A percentile compares a stretch with the other conserved stretches of the same genome.
Conservation (phyloP, 495 filamentous ascomycete species). For the Hyaloscypha bicolor region DNA sequence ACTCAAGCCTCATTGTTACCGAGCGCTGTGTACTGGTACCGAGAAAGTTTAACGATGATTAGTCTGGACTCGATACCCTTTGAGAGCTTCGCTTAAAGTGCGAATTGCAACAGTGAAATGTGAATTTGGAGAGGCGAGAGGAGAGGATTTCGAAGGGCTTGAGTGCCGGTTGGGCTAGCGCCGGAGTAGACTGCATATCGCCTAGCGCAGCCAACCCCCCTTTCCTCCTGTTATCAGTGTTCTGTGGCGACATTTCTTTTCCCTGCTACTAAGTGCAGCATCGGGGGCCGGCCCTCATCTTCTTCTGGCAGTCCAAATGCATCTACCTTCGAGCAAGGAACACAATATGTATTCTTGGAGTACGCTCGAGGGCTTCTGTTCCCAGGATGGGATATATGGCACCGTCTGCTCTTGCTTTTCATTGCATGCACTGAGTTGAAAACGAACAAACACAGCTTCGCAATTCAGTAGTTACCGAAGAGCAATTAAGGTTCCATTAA, state of each 20-base stretch:
- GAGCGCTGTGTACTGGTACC: not conserved
- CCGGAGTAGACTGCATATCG: not conserved
- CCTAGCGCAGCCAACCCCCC: not conserved
- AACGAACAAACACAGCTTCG: too few relatives aligned
- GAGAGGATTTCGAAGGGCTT: not conserved
- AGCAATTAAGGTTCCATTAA: not conserved
- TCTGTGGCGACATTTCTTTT: too few relatives aligned
- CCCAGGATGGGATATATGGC: too few relatives aligned
- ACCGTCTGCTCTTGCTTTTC: too few relatives aligned
- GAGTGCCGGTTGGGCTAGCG: not conserved
- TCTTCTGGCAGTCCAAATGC: too few relatives aligned
- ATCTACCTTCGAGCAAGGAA: too few relatives aligned
- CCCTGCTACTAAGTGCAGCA: too few relatives aligned
- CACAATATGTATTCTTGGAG: too few relatives aligned
- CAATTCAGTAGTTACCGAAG: not conserved
- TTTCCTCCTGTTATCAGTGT: not conserved
- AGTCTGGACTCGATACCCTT: not conserved
- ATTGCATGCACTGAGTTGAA: too few relatives aligned
- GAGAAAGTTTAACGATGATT: not conserved
- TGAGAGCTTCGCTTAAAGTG: conserved; percentile 5
- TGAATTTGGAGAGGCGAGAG: not conserved
- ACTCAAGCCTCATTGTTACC: not conserved
- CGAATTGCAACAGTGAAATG: conserved; percentile 1
- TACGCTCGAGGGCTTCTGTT: too few relatives aligned
- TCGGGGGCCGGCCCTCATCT: too few relatives aligned